Conservation (phyloP, 148 eudicot species). For the Rhododendron ovatum region DNA sequence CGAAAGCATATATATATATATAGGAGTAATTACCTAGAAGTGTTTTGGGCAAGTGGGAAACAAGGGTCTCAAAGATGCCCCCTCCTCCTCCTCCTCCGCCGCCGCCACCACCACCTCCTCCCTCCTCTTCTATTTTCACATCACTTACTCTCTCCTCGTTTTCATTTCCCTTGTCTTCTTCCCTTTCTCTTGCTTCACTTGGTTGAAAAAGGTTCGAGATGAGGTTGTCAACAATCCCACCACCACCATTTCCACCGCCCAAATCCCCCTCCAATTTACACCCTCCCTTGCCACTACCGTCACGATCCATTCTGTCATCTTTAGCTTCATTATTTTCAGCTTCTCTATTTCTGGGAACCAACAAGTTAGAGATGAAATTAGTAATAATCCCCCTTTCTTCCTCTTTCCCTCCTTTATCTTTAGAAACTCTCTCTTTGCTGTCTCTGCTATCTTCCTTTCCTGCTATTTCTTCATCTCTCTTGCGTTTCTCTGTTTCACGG, state of each 20-base stretch:
- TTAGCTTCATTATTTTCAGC: not conserved
- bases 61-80: slow-evolving; percentile 6
- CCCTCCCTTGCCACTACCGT: too few species aligned
- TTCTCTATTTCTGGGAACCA: not conserved
- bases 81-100: not conserved
- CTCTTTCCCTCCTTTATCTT: not conserved
- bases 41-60: slow-evolving; percentile 18
- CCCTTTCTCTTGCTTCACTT: not conserved
- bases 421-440: not conserved
- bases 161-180: not conserved
- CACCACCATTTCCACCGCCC: slow-evolving; percentile 10
- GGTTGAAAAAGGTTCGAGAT: slow-evolving; percentile 20
- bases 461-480: not conserved
- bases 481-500: not conserved
- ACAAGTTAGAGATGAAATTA: slow-evolving; percentile 13
- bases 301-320: not conserved
- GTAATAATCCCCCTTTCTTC: slow-evolving; percentile 12
- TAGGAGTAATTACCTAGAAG: slow-evolving; percentile 13
- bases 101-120: not conserved
- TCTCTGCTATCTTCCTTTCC: not conserved
- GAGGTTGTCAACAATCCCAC: slow-evolving; percentile 17
- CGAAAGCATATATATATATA: not conserved
- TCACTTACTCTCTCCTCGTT: not conserved
- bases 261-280: not conserved
- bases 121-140: not conserved